Conservation (phyloP, 1,284 basidiomycete genomes). For the Cutaneotrichosporon daszewskae region DNA sequence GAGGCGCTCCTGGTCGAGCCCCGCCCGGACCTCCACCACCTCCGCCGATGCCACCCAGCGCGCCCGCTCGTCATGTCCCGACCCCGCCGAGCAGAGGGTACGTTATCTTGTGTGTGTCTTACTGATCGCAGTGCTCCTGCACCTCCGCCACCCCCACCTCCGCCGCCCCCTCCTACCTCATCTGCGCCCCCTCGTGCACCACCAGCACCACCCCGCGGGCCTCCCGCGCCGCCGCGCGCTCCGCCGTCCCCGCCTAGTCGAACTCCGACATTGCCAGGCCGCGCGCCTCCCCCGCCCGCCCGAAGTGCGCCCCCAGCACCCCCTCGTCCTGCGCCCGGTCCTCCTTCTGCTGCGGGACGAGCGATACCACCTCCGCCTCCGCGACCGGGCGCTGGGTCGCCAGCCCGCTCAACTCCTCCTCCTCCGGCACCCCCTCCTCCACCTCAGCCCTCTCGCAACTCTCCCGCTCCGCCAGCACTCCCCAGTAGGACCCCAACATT, state of each 20-base stretch:
- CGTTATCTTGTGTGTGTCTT: neutral
- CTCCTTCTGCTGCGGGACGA: conserved; percentile 39
- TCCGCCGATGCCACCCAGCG: conserved; percentile 10
- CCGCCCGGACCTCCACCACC: conserved; percentile 14
- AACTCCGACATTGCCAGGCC: conserved; percentile 18
- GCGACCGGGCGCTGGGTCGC: conserved; percentile 1
- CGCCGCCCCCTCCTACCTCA: neutral
- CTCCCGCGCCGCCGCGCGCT: conserved; percentile 57
- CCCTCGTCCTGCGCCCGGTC: conserved; percentile 34
- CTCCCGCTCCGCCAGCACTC: conserved; percentile 59
- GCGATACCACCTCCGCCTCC: conserved; percentile 39
- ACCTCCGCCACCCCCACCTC: neutral
- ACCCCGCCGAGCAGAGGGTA: neutral
- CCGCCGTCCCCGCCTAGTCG: too few relatives aligned
- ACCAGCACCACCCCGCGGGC: conserved; percentile 28
- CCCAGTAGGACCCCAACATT: conserved; percentile 51
- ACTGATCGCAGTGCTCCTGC: neutral
- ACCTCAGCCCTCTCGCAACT: conserved; percentile 11
- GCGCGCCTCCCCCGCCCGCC: conserved; percentile 12
- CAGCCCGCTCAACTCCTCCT: neutral
- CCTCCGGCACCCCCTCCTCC: conserved; percentile 23
- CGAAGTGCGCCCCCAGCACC: conserved; percentile 10
- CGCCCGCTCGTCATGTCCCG: neutral
- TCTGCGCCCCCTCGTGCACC: conserved; percentile 4
- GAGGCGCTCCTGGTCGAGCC: conserved; percentile 3